Base-by-base conservation (phyloP, 768 basidiomycete species). In the Myochromella boudieri region DNA sequence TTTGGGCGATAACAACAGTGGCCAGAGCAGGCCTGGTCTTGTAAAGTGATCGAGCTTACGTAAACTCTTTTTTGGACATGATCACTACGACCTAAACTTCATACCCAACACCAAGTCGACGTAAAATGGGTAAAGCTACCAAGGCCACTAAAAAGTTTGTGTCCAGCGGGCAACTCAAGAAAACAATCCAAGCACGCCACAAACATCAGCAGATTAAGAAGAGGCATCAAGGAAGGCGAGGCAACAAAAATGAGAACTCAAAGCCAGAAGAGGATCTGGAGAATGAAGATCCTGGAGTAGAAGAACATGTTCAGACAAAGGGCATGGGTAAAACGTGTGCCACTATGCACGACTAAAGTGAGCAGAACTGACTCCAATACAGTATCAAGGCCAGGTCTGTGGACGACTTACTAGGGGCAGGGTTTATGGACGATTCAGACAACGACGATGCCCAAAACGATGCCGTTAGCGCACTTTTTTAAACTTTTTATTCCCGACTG, bases 91-190 rank as follows among this genome's bases (percentile, higher is more conserved):
- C n/a, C n/a, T n/a, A n/a, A n/a, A n/a, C n/a, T n/a, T n/a, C n/a
- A n/a, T n/a, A n/a, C n/a, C 46, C 21, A 29, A 10, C 8, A 17
- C n/a, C 26, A 29, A 42, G n/a, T 28, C 24, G 31, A 9, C 27
- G n/a, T 18, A 49, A n/a, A 4, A 76, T 75, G 75, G 73, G 68
- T 9, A 73, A 87, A 56, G 80, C 83, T 15, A 69, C 80, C 29
- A 95, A 95, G 67, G 81, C 90, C 0, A 87, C 87, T 9, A 84
- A 85, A 61, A 93, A 95, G 69, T 95, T 95, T 56, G 88, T 85
- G 7, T 74, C 89, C 3, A 91, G 88, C 48, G 95, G 95, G 1
- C 84, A 87, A 60, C 81, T 98, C 43, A 91, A 91, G 60, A 87
- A 90, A 54, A 81, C 83, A 15, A 97, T 98, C 41, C 77, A 91